Evolutionary conservation across 768 basidiomycete genomes (phyloP).

Genomic region (Obba rivulosa): DNA sequence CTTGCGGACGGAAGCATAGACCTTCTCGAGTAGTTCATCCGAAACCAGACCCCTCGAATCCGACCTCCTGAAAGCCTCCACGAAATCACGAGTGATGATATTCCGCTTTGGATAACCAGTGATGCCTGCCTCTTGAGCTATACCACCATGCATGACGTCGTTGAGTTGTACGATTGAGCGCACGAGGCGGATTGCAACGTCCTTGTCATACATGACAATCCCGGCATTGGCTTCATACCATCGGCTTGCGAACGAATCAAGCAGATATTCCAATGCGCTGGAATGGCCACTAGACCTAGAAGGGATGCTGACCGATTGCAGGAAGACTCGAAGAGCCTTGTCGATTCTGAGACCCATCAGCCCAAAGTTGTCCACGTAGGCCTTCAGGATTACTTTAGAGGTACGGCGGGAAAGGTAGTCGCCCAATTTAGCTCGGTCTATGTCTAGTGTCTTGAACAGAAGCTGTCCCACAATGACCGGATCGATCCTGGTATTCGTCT

Average conservation of each 20-base stretch:
- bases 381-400: constrained; percentile 70
- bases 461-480: constrained; percentile 69
- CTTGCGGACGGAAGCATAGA: constrained; percentile 71
- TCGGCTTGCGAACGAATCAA: constrained; percentile 79
- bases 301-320: constrained; percentile 74
- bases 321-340: constrained; percentile 83
- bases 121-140: constrained; percentile 55
- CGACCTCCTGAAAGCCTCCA: constrained; percentile 74
- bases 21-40: constrained; percentile 69
- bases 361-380: constrained; percentile 85
- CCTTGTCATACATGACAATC: constrained; percentile 75
- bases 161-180: constrained; percentile 85
- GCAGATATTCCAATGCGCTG: constrained; percentile 57
- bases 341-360: constrained; percentile 82
- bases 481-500: constrained; percentile 57
- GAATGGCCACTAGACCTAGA: constrained; percentile 34
- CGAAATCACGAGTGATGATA: constrained; percentile 73
- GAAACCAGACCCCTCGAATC: constrained; percentile 68
- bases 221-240: constrained; percentile 89
- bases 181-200: constrained; percentile 71
- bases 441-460: constrained; percentile 76
- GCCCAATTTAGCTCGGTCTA: constrained; percentile 80
- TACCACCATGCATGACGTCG: constrained; percentile 76
- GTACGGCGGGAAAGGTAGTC: constrained; percentile 74
- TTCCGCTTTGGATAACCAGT: constrained; percentile 50